Percentiles rank a stretch among this genome's conserved stretches.
Evolutionary conservation across 2,329 filamentous ascomycete species (phyloP).

Genomic region (Aspergillus hiratsukae): DNA sequence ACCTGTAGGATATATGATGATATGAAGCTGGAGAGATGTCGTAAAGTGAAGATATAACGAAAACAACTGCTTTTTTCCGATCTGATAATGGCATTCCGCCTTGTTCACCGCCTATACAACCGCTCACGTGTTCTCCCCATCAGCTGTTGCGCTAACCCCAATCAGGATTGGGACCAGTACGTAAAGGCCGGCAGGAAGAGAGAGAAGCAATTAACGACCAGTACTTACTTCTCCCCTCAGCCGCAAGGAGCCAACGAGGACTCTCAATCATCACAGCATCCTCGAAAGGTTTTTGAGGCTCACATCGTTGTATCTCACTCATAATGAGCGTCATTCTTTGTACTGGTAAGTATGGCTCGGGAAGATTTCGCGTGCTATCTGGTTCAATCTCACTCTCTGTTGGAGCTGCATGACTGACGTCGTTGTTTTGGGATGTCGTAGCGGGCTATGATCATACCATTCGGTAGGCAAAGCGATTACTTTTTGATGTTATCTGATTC

Average conservation of each 20-base stretch:
- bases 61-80: background rate
- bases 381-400: background rate
- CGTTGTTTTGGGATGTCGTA: slow-evolving; percentile 23
- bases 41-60: background rate
- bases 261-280: slow-evolving; percentile 1
- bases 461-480: slow-evolving; percentile 46
- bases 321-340: slow-evolving; percentile 64
- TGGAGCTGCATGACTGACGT: slow-evolving; percentile 1
- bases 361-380: background rate
- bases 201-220: background rate
- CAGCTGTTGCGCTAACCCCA: background rate
- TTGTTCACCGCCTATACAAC: slow-evolving; percentile 60
- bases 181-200: slow-evolving; percentile 14
- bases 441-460: slow-evolving; percentile 75
- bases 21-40: background rate
- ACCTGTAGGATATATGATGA: background rate
- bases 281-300: background rate
- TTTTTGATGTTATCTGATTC: background rate
- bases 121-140: slow-evolving; percentile 12
- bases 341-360: slow-evolving; percentile 49
- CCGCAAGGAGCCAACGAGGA: background rate
- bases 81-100: slow-evolving; percentile 38
- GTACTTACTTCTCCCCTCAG: background rate
- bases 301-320: slow-evolving; percentile 1
- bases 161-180: background rate